These are phyloP conservation scores for Penicillium angulare DNA, from an alignment of 495 filamentous ascomycete genomes.

Conservation along the genomic window DNA sequence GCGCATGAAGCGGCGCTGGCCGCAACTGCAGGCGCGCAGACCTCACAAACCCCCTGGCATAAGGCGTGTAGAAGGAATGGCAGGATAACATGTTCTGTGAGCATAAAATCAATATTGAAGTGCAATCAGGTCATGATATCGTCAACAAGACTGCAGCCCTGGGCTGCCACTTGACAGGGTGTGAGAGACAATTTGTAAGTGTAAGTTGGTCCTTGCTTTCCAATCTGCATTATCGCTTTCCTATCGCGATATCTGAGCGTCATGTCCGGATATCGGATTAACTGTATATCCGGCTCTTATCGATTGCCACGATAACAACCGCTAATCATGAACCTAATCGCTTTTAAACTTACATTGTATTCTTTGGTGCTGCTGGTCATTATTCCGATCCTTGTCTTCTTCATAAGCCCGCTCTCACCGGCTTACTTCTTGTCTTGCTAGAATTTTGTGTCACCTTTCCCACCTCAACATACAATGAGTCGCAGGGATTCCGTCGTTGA, in stretches of 20 bases:
- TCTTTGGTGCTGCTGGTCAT: not conserved
- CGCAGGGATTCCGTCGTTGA: conserved; percentile 16
- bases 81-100: conserved; percentile 25
- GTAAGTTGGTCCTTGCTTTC: not conserved
- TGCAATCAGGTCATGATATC: conserved; percentile 26
- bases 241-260: conserved; percentile 34
- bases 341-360: not conserved
- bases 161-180: conserved; percentile 11
- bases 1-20: conserved; percentile 17
- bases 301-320: conserved; percentile 4
- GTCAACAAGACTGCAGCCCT: conserved; percentile 8
- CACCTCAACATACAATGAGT: conserved; percentile 8
- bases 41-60: conserved; percentile 34
- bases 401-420: not conserved
- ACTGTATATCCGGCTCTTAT: conserved; percentile 10
- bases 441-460: no score
- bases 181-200: no score
- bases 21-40: conserved; percentile 29
- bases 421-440: not conserved
- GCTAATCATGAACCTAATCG: not conserved
- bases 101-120: not conserved
- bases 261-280: conserved; percentile 23
- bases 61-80: conserved; percentile 33
- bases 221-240: conserved; percentile 18
- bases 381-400: not conserved